Evolutionary conservation across 768 basidiomycete species (phyloP), one percentile per base, ranked within the genome.

Genomic region (Tylopilus plumbeoviolaceoides): DNA sequence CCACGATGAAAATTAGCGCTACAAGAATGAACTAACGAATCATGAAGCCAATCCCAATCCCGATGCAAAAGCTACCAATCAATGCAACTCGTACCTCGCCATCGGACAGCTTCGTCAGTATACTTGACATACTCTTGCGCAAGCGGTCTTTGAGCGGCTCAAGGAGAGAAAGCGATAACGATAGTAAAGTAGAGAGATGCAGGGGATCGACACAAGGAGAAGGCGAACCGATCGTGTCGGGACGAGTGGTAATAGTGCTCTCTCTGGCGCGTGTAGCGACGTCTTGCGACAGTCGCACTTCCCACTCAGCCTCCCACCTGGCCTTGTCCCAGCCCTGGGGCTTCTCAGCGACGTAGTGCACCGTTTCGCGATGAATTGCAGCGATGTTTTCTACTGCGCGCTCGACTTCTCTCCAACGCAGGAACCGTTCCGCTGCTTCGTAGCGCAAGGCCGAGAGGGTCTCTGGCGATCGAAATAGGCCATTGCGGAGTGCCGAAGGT

Each of bases 401-500:
- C 56, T 86, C 82, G 25, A 88, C 79, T 63, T 87, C 87, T 30
- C 84, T 73, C 87, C 87, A 89, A 28, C 79, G 78, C 51, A 87
- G 65, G 66, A 87, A 89, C 18, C 87, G 78, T 52, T 87, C 84
- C 0, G 81, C 75, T 0, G 85, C 85, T 65, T 88, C 87, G 17
- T 68, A 71, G 31, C 87, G 79, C 28, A 89, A 72, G 1, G 73
- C 62, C 1, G 75, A 72, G 11, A 87, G 72, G 0, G 76, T 83
- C 53, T 82, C 83, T 0, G 85, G 84, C 1, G 82, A 79, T 55
- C 76, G 80, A 67, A 89, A 86, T 12, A 89, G 69, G 11, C 82
- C 83, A 27, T 65, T 65, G 12, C 85, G 80, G 10, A 89, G 74
- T 1, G 80, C 75, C 8, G 74, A 62, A 2, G 77, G 60, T 1